Base-by-base conservation (phyloP, 2,329 filamentous ascomycete genomes). In the Gremmenia infestans region DNA sequence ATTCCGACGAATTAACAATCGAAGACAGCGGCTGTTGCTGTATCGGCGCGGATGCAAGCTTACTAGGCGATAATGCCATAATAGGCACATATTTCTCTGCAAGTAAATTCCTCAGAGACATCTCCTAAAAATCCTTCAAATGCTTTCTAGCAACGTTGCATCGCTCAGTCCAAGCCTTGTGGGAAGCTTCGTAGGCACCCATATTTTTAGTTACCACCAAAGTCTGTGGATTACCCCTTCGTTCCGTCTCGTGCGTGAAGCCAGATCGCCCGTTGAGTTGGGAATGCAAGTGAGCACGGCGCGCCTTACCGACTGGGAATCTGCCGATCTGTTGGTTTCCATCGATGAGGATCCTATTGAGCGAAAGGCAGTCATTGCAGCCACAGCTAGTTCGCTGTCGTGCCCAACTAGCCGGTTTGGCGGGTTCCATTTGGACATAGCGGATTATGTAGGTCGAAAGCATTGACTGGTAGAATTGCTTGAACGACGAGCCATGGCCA, bases 121-220 rank as follows among this genome's bases (percentile, higher is more conserved):
- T 23, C 25, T 39, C 25, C 4, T n/a, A 19, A 17, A 55, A 17
- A 15, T 39, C 43, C 15, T 23, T 17, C 3, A 59, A 36, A 45
- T 53, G 45, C 36, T 54, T 48, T 28, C 37, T 55, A 2, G 53
- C 50, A 11, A 36, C 36, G n/a, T 39, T n/a, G 19, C 50, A n/a
- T 4, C 52, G 55, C 8, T 39, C 23, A 8, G 17, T 40, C 58
- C 52, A 57, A 17, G 36, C 35, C 17, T 40, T 55, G 19, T 28
- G 43, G 23, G 2, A 25, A 5, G n/a, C 40, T n/a, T 50, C 8
- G n/a, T 43, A 48, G 17, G 37, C 22, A n/a, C 35, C 17, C n/a
- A 39, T 25, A 3, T 39, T 60, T 35, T 62, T 62, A 3, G 55
- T 62, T 14, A 62, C 42, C 1, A 56, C 42, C 17, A 62, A 51